A percentile compares a stretch with the other conserved stretches of the same genome.
phyloP scores from a whole-genome alignment of 2,329 filamentous ascomycete species.

The Calonectria multiphialidica region DNA sequence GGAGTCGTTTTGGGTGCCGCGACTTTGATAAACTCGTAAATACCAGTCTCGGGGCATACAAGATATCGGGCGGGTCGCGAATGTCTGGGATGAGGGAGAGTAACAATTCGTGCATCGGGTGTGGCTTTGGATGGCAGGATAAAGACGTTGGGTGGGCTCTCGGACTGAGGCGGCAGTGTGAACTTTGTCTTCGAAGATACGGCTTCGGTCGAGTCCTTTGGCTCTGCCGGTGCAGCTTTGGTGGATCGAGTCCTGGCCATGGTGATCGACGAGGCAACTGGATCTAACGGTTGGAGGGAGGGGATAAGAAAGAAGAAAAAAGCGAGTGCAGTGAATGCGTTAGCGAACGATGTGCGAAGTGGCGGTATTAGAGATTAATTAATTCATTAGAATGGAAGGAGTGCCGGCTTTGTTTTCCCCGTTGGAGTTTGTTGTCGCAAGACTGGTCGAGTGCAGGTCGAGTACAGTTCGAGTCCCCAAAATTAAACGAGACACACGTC shows the following conservation, averaged over 20 bases:
- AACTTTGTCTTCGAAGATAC: conserved; percentile 53
- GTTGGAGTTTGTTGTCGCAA: neutral
- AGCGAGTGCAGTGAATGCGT: neutral
- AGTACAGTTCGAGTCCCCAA: neutral
- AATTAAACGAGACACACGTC: neutral
- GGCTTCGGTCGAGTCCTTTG: conserved; percentile 43
- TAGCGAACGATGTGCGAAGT: neutral
- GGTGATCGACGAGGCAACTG: neutral
- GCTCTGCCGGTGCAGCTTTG: conserved; percentile 46
- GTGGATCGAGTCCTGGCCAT: conserved; percentile 66
- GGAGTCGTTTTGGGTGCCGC: conserved; percentile 64
- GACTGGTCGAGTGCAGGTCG: neutral
- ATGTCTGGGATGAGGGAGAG: conserved; percentile 70
- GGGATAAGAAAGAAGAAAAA: neutral
- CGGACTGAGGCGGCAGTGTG: conserved; percentile 52
- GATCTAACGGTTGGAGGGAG: neutral
- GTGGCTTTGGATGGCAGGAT: conserved; percentile 69
- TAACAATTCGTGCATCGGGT: conserved; percentile 68
- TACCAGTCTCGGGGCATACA: conserved; percentile 70
- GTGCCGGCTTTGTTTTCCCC: neutral
- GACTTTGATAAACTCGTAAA: conserved; percentile 75
- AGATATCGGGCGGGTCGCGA: conserved; percentile 69
- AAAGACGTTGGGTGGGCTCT: conserved; percentile 67
- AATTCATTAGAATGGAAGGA: neutral
- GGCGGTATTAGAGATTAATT: neutral